These are phyloP conservation scores for Sphaerulina populicola DNA, from an alignment of 2,329 filamentous ascomycete species.

Conservation along the genomic window DNA sequence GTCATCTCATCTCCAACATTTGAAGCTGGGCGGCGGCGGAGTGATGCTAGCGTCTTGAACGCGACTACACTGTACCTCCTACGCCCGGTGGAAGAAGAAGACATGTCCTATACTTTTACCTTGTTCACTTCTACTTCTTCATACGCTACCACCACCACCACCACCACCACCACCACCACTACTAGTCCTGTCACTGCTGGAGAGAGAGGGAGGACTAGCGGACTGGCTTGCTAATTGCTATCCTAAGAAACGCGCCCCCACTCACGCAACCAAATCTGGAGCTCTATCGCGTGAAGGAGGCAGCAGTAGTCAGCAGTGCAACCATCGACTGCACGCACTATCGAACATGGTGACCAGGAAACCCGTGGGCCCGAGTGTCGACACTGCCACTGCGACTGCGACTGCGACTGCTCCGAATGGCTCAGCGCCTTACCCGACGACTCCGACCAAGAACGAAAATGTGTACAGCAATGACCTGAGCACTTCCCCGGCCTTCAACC, in stretches of 20 bases:
- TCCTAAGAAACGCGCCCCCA: not conserved
- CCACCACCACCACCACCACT: too few species aligned
- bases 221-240: not conserved
- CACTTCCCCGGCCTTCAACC: slow-evolving; percentile 35
- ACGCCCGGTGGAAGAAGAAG: too few species aligned
- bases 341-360: slow-evolving; percentile 40
- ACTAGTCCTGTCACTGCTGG: not conserved
- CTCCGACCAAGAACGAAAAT: slow-evolving; percentile 31
- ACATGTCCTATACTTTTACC: too few species aligned
- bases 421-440: slow-evolving; percentile 41
- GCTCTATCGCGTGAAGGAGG: not conserved
- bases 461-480: slow-evolving; percentile 32
- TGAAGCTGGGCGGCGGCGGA: too few species aligned
- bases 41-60: too few species aligned
- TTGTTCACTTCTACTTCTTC: too few species aligned
- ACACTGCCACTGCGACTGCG: slow-evolving; percentile 33
- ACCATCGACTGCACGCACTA: not conserved
- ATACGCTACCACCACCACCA: not conserved
- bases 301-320: not conserved
- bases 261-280: not conserved
- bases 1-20: too few species aligned
- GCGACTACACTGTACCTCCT: too few species aligned
- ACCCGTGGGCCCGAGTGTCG: slow-evolving; percentile 33
- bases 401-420: slow-evolving; percentile 22
- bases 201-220: not conserved